phyloP scores from a whole-genome alignment of 495 filamentous ascomycete species.

The Neurospora cerealis region DNA sequence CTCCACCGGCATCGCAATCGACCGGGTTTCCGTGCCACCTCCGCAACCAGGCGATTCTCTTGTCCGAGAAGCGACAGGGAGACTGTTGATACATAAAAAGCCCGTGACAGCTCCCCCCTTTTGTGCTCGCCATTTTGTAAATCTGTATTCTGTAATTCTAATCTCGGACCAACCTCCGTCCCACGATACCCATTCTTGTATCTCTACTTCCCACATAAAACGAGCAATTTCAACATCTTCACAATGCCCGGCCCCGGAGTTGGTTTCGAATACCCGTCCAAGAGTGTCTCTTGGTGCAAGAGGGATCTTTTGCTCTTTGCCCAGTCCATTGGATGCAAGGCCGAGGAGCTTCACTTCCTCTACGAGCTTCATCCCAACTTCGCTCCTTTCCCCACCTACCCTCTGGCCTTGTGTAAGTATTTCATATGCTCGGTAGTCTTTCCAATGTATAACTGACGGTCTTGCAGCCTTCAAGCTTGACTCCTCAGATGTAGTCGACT shows the following conservation, averaged over 20 bases:
- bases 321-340: conserved; percentile 71
- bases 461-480: conserved; percentile 69
- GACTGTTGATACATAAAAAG: background rate
- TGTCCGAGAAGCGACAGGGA: background rate
- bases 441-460: background rate
- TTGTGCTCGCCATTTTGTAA: background rate
- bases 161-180: background rate
- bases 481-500: conserved; percentile 71
- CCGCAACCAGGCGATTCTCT: background rate
- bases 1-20: background rate
- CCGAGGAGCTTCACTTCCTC: conserved; percentile 84
- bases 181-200: background rate
- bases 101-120: background rate
- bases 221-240: background rate
- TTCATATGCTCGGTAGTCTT: background rate
- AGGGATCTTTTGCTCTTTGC: conserved; percentile 80
- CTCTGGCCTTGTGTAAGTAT: conserved; percentile 63
- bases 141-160: background rate
- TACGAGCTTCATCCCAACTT: conserved; percentile 81
- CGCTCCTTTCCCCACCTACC: conserved; percentile 77
- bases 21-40: background rate
- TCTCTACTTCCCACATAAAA: background rate
- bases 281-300: conserved; percentile 74
- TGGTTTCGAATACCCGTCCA: conserved; percentile 66
- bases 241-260: conserved; percentile 52